These are phyloP conservation scores for Tolypocladium inflatum DNA, from an alignment of 2,329 filamentous ascomycete genomes.

Conservation along the genomic window DNA sequence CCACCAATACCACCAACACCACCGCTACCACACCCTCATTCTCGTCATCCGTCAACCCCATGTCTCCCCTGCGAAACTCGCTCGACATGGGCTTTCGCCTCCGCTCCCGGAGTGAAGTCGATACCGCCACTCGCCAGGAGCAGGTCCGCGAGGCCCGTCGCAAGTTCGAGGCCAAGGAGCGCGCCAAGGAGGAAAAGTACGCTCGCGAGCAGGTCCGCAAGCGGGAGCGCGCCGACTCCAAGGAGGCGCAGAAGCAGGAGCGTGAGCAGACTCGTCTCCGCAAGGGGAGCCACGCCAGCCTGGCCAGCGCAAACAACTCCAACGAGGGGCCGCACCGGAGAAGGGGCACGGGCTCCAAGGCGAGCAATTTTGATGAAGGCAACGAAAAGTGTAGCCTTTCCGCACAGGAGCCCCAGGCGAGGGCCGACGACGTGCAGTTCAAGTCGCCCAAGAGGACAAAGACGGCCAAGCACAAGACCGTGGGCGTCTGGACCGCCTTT, in stretches of 20 bases:
- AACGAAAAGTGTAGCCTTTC: slow-evolving; percentile 23
- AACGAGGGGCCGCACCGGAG: slow-evolving; percentile 18
- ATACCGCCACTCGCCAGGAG: slow-evolving; percentile 43
- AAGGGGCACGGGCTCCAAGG: slow-evolving; percentile 16
- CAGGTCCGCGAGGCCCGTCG: slow-evolving; percentile 52
- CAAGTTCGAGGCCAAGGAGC: slow-evolving; percentile 54
- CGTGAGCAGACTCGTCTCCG: slow-evolving; percentile 32
- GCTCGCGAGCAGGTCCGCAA: slow-evolving; percentile 48
- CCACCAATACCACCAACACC: slow-evolving; percentile 10
- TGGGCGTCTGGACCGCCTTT: slow-evolving; percentile 53
- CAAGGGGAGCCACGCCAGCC: slow-evolving; percentile 25
- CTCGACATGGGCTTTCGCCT: slow-evolving; percentile 51
- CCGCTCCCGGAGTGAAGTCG: slow-evolving; percentile 50
- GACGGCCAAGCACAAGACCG: slow-evolving; percentile 49
- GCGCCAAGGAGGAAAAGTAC: slow-evolving; percentile 52
- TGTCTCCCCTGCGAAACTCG: slow-evolving; percentile 47
- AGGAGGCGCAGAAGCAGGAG: slow-evolving; percentile 43
- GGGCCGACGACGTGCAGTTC: slow-evolving; percentile 34
- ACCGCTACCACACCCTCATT: slow-evolving; percentile 1
- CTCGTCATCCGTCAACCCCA: slow-evolving; percentile 23
- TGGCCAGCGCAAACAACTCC: slow-evolving; percentile 21
- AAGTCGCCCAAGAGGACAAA: slow-evolving; percentile 31
- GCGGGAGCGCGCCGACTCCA: slow-evolving; percentile 48
- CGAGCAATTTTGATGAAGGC: slow-evolving; percentile 2
- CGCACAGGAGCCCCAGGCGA: slow-evolving; percentile 13